Base-by-base conservation (phyloP, 2,329 filamentous ascomycete species). In the Colletotrichum eleusines region DNA sequence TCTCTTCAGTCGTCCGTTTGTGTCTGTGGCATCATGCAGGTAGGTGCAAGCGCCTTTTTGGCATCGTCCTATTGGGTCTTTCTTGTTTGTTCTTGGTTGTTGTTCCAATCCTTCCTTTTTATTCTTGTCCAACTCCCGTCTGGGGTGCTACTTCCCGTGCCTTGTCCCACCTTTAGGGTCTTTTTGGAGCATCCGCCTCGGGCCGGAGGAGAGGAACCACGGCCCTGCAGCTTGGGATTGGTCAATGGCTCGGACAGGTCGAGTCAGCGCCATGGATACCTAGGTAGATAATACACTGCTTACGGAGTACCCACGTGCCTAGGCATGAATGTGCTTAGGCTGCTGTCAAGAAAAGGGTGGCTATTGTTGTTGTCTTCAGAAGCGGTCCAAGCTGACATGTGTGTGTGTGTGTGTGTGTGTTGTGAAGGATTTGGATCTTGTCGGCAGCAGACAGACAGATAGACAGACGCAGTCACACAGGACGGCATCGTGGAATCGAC, bases 101-200 rank as follows among this genome's bases (percentile, higher is more conserved):
- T 35, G 20, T 23, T 38, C 18, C 31, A 5, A 16, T 55, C 26
- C 14, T 35, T 53, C 46, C 8, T 6, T 14, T 14, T 33, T 16
- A 9, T 33, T n/a, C 20, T 14, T 23, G 20, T 8, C 31, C 35
- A 11, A 16, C 42, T 23, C 26, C 42, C 14, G n/a, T n/a, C 18
- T 40, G 50, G 40, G 63, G 50, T 66, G 42, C 26, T 54, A 28
- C 20, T 60, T 68, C 63, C 67, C 63, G 64, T 60, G 57, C 46
- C 58, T 46, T 58, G 64, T 68, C 53, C 58, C 44, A 33, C 50
- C 31, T 38, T 1, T 44, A 9, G 68, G 64, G 64, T 3, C 40
- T 28, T 46, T 63, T 68, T 38, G 33, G 35, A 7, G 64, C 48
- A 68, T 68, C 68, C 68, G 46, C 64, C 68, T 57, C 58, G 64